Conservation (phyloP, 441 rosid genomes). For the Euphorbia corollata region DNA sequence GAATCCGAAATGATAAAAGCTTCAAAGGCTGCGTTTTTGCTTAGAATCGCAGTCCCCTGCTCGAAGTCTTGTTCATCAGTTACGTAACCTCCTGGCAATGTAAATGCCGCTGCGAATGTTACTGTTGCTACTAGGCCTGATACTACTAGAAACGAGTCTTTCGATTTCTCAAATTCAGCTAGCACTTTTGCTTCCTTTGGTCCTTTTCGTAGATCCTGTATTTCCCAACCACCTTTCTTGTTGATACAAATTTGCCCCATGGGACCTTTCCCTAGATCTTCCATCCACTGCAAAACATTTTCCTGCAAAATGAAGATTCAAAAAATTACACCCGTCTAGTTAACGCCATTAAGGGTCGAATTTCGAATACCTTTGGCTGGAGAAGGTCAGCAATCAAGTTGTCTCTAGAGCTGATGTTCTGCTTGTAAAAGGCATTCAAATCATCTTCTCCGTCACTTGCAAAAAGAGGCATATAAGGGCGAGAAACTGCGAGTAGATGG, state of each 20-base stretch:
- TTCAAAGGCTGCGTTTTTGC: constrained; percentile 6
- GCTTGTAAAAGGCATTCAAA: not conserved
- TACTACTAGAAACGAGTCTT: constrained; percentile 8
- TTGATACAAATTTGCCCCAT: not conserved
- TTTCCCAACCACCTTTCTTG: constrained; percentile 4
- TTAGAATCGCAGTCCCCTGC: constrained; percentile 10
- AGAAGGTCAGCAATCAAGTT: not conserved
- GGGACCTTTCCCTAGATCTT: constrained; percentile 6
- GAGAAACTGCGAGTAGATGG: constrained; percentile 12
- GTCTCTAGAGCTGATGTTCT: not conserved
- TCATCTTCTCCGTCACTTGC: not conserved
- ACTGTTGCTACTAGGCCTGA: constrained; percentile 14
- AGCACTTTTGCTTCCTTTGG: constrained; percentile 8
- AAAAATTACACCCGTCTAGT: not conserved
- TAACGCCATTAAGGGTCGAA: not conserved
- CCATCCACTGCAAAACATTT: not conserved
- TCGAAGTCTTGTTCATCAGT: not conserved
- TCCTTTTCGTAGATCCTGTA: constrained; percentile 11
- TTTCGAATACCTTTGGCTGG: not conserved
- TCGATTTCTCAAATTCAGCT: constrained; percentile 8
- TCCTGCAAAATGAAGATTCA: constrained; percentile 3
- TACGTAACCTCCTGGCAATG: constrained; percentile 7
- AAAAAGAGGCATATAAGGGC: constrained; percentile 11
- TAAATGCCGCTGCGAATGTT: constrained; percentile 17
- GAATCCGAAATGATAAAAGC: constrained; percentile 8